Base-by-base conservation (phyloP, 2,329 filamentous ascomycete species). In the Grosmannia serpens region DNA sequence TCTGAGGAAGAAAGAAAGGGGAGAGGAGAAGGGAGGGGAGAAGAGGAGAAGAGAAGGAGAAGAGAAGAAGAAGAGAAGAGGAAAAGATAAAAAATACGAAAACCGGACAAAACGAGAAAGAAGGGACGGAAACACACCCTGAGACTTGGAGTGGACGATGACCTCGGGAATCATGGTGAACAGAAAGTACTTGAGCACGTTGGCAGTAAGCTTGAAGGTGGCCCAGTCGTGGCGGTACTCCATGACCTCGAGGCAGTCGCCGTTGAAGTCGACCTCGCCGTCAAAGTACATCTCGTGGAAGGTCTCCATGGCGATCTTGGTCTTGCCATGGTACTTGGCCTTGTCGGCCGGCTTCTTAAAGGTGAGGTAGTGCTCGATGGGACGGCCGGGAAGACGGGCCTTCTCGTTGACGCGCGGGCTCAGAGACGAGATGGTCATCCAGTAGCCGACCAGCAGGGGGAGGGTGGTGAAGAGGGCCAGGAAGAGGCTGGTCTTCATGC, bases 221-320 rank as follows among this genome's bases (percentile, higher is more conserved):
- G 90, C 89, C 94, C 94, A 97, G 73, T 99, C 94, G 71, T 97
- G 92, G 69, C 94, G 82, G 77, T 94, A 94, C 75, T 97, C 94
- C 73, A 97, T 76, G 53, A 89, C 79, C 70, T 97, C 92, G 62
- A 97, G 81, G 67, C 81, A 83, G 74, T 97, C 94, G 60, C 91
- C 91, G 73, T 96, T 97, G 81, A 96, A 92, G 66, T 96, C 90
- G 63, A 96, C 91, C 60, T 95, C 85, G 60, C 89, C 90, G 69
- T 94, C 87, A 74, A 97, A 95, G 80, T 96, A 97, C 87, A 92
- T 95, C 75, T 96, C 91, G 71, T 95, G 86, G 79, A 97, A 97
- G 27, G 90, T 95, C 77, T 95, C 87, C 79, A 95, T 87, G 58
- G 90, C 86, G 61, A 94, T 90, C 77, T 88, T 91, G 75, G 82